These are phyloP conservation scores for Melampsora abietis-canadensis DNA, from an alignment of 1,284 basidiomycete genomes.

Conservation along the genomic window DNA sequence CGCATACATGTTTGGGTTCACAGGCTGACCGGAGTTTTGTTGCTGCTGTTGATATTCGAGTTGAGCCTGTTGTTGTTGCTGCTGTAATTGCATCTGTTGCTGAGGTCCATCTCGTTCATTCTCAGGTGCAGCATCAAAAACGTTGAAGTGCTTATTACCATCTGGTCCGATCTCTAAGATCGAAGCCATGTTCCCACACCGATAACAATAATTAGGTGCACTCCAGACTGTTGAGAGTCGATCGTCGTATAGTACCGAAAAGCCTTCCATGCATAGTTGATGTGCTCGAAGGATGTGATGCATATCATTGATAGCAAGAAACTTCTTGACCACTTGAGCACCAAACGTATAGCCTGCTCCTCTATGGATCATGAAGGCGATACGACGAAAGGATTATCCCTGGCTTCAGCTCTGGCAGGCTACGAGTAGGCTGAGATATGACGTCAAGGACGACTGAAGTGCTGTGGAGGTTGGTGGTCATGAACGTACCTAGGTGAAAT, in stretches of 20 bases:
- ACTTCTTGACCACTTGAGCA: slow-evolving; percentile 96
- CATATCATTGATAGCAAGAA: slow-evolving; percentile 90
- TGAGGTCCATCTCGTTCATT: slow-evolving; percentile 65
- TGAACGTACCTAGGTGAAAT: slow-evolving; percentile 79
- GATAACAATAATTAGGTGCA: slow-evolving; percentile 96
- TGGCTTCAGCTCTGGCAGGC: slow-evolving; percentile 1
- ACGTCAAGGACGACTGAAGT: too few relatives aligned
- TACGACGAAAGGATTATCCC: slow-evolving; percentile 23
- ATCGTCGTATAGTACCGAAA: slow-evolving; percentile 87
- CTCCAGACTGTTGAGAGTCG: slow-evolving; percentile 97
- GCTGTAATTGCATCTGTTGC: slow-evolving; percentile 43
- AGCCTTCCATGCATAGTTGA: slow-evolving; percentile 99
- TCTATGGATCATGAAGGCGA: slow-evolving; percentile 56
- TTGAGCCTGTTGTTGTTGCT: slow-evolving; percentile 44
- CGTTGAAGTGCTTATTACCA: slow-evolving; percentile 88
- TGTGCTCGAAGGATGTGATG: slow-evolving; percentile 95
- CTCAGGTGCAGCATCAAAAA: slow-evolving; percentile 96
- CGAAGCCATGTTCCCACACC: slow-evolving; percentile 94
- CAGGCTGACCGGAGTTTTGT: slow-evolving; percentile 19
- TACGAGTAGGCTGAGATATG: neutral
- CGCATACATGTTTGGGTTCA: slow-evolving; percentile 24
- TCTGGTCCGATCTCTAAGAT: slow-evolving; percentile 93
- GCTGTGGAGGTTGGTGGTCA: neutral
- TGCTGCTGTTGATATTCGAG: slow-evolving; percentile 44
- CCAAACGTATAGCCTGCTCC: slow-evolving; percentile 99